These are phyloP conservation scores for Amanita rubescens DNA, from an alignment of 768 basidiomycete genomes.

Conservation along the genomic window DNA sequence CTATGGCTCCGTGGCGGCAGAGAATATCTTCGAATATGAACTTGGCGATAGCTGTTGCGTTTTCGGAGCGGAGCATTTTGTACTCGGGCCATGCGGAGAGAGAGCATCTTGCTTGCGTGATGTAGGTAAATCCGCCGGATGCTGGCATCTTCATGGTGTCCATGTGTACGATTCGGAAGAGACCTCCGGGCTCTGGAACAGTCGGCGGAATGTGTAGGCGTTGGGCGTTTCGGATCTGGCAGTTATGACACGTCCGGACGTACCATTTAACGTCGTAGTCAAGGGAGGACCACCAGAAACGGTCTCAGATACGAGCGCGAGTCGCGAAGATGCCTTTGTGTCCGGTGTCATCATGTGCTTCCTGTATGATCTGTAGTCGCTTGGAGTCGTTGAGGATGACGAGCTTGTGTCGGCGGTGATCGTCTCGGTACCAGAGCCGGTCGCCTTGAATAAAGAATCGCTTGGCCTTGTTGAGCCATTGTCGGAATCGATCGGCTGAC, in stretches of 20 bases:
- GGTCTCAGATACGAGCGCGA: background rate
- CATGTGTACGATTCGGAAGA: background rate
- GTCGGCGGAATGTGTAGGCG: background rate
- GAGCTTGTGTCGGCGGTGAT: background rate
- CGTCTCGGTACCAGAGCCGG: background rate
- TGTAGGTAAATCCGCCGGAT: background rate
- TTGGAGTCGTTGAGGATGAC: background rate
- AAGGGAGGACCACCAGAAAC: constrained; percentile 25
- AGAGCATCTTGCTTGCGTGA: constrained; percentile 1
- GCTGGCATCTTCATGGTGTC: background rate
- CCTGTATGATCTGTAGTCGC: background rate
- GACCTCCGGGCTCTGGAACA: background rate
- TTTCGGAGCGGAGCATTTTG: background rate
- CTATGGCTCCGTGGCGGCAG: no score
- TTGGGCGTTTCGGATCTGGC: constrained; percentile 24
- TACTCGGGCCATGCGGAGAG: background rate
- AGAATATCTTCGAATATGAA: no score
- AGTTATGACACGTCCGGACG: constrained; percentile 28
- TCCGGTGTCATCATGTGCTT: constrained; percentile 10
- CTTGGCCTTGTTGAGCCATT: no score
- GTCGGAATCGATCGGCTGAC: no score
- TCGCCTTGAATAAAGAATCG: background rate
- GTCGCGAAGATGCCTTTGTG: constrained; percentile 17
- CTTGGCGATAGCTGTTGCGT: no score
- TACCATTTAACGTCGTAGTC: constrained; percentile 23